Conservation (phyloP, 805 yeast species). For the Yarrowia sp. region DNA sequence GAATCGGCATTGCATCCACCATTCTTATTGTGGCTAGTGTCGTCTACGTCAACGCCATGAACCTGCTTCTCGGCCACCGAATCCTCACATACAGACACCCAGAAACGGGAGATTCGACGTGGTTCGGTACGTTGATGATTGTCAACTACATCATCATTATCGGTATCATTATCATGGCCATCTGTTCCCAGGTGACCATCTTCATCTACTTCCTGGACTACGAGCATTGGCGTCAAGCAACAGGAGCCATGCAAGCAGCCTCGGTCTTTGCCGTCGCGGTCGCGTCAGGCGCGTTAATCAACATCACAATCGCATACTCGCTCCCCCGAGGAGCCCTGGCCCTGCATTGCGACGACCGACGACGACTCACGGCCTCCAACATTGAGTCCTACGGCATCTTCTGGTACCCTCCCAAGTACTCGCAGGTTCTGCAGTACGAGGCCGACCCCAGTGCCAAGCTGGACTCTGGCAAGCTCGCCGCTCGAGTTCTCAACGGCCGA, state of each 20-base stretch:
- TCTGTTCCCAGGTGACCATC: constrained; percentile 67
- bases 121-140: constrained; percentile 57
- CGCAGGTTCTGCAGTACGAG: constrained; percentile 34
- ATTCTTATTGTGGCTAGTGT: constrained; percentile 65
- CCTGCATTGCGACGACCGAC: constrained; percentile 18
- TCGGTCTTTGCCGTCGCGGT: constrained; percentile 58
- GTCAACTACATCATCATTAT: constrained; percentile 60
- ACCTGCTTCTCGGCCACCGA: constrained; percentile 72
- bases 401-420: constrained; percentile 30
- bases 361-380: constrained; percentile 34
- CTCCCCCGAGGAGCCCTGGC: constrained; percentile 36
- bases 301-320: constrained; percentile 60
- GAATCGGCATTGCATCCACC: constrained; percentile 63
- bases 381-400: constrained; percentile 32
- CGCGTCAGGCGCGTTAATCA: constrained; percentile 59
- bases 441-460: constrained; percentile 34
- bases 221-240: constrained; percentile 57
- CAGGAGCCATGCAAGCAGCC: constrained; percentile 61
- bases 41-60: constrained; percentile 63
- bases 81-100: constrained; percentile 82
- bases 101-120: constrained; percentile 61
- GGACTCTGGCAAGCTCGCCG: constrained; percentile 26
- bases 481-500: constrained; percentile 35
- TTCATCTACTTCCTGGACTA: constrained; percentile 62
- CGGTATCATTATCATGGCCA: constrained; percentile 70